Conservation (phyloP, 2,329 filamentous ascomycete species). For the Fusarium sp. region DNA sequence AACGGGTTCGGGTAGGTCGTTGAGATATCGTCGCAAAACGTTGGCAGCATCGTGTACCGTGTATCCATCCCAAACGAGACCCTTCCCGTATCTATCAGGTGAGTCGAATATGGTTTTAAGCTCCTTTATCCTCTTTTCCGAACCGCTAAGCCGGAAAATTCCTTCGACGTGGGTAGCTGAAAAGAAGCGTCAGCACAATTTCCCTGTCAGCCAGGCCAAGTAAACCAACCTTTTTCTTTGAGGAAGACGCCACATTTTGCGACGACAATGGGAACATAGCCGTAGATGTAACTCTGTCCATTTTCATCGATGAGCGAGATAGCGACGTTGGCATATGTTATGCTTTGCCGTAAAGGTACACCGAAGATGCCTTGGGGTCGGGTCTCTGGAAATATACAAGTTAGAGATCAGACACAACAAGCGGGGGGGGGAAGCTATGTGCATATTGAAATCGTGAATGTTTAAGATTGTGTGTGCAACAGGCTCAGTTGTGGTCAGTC, state of each 20-base stretch:
- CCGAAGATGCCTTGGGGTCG: constrained; percentile 87
- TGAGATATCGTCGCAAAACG: constrained; percentile 93
- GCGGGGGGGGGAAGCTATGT: constrained; percentile 1
- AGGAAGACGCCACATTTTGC: constrained; percentile 97
- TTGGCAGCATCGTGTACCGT: constrained; percentile 99
- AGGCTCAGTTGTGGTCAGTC: background rate
- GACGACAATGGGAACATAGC: constrained; percentile 97
- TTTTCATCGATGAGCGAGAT: constrained; percentile 95
- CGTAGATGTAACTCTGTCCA: constrained; percentile 96
- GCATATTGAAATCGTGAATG: background rate
- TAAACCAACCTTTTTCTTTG: constrained; percentile 90
- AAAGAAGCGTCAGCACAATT: constrained; percentile 41
- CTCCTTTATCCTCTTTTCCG: constrained; percentile 98
- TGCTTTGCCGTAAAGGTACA: constrained; percentile 91
- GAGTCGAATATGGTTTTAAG: constrained; percentile 93
- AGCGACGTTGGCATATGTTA: constrained; percentile 96
- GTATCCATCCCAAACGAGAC: constrained; percentile 95
- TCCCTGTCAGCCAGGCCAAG: background rate
- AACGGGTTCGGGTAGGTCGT: constrained; percentile 95
- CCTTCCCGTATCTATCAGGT: constrained; percentile 95
- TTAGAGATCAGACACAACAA: constrained; percentile 30
- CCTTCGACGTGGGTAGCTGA: constrained; percentile 93
- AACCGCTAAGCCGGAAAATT: constrained; percentile 95
- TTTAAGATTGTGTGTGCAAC: constrained; percentile 5
- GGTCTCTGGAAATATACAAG: constrained; percentile 54